These are phyloP conservation scores for Psilocybe azurescens DNA, from an alignment of 768 basidiomycete species.

Conservation along the genomic window DNA sequence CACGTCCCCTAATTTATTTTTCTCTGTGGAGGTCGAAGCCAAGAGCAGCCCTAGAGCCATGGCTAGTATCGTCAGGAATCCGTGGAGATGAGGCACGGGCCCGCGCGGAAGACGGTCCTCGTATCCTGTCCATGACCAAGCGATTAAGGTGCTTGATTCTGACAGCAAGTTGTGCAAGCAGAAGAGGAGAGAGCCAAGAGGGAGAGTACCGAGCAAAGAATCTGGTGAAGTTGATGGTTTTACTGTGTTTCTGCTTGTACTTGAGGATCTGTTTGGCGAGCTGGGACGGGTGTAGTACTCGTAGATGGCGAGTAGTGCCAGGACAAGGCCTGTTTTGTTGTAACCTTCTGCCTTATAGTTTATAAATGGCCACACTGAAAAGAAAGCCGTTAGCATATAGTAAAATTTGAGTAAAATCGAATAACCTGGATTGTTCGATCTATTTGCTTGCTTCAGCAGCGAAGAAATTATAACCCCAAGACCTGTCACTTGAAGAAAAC, in stretches of 20 bases:
- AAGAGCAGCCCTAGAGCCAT: slow-evolving; percentile 63
- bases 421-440: slow-evolving; percentile 80
- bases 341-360: slow-evolving; percentile 68
- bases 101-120: slow-evolving; percentile 63
- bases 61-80: slow-evolving; percentile 67
- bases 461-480: slow-evolving; percentile 71
- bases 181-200: slow-evolving; percentile 74
- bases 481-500: slow-evolving; percentile 53
- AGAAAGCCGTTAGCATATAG: slow-evolving; percentile 4
- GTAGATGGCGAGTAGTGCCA: slow-evolving; percentile 62
- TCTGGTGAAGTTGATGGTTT: slow-evolving; percentile 14
- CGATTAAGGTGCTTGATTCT: slow-evolving; percentile 79
- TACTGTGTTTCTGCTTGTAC: neutral
- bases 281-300: slow-evolving; percentile 55
- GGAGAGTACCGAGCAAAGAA: slow-evolving; percentile 44
- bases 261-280: neutral
- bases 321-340: slow-evolving; percentile 66
- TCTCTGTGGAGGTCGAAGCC: slow-evolving; percentile 19
- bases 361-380: slow-evolving; percentile 79
- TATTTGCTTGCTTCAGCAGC: slow-evolving; percentile 76
- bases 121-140: slow-evolving; percentile 94
- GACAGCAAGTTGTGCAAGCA: slow-evolving; percentile 73
- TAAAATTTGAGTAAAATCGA: slow-evolving; percentile 2
- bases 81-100: slow-evolving; percentile 74
- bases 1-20: slow-evolving; percentile 33